Evolutionary conservation across 495 filamentous ascomycete species (phyloP).

Genomic region (Pseudevernia furfuracea): DNA sequence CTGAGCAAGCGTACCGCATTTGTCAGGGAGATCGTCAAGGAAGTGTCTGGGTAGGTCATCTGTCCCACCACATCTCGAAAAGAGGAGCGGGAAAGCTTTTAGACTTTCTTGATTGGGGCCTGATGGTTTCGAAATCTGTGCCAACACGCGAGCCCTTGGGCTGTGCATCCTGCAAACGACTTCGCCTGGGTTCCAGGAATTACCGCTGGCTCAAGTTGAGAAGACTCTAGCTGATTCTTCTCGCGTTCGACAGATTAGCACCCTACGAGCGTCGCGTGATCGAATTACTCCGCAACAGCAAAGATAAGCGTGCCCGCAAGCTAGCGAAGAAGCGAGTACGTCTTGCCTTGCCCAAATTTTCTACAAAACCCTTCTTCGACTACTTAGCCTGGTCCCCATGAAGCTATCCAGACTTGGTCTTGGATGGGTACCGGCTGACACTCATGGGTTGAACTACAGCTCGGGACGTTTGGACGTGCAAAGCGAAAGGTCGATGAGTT

Average conservation of each 20-base stretch:
- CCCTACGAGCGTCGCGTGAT: constrained; percentile 98
- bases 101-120: not conserved
- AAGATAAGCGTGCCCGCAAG: constrained; percentile 98
- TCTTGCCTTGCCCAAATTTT: constrained; percentile 21
- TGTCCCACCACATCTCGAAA: not conserved
- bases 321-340: constrained; percentile 96
- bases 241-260: constrained; percentile 55
- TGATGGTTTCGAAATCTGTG: not conserved
- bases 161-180: not conserved
- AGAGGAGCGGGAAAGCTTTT: not conserved
- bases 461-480: constrained; percentile 93
- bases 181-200: not conserved
- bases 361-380: not conserved
- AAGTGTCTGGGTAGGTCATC: constrained; percentile 73
- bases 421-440: not conserved
- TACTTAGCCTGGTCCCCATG: not conserved
- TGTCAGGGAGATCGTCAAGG: constrained; percentile 89
- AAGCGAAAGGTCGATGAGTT: constrained; percentile 99
- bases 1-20: constrained; percentile 89
- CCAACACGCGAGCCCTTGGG: not conserved
- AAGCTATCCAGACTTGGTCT: not conserved
- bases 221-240: not conserved
- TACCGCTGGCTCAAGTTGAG: not conserved
- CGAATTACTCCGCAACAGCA: constrained; percentile 95
- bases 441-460: constrained; percentile 38